A percentile compares a stretch with the other conserved stretches of the same genome.
Conservation (phyloP, 768 basidiomycete genomes). For the Lyophyllum atratum region DNA sequence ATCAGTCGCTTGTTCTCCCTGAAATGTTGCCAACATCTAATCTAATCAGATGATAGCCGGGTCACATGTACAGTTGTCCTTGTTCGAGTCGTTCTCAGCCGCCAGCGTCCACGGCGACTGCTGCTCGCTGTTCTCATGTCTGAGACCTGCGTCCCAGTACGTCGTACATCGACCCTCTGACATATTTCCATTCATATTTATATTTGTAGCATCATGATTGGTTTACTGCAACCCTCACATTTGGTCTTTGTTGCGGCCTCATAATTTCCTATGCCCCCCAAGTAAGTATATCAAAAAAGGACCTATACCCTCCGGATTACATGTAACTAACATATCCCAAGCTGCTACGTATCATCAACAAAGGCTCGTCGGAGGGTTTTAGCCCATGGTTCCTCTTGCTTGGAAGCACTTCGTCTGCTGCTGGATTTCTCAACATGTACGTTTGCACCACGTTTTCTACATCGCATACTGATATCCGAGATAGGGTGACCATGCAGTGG, state of each 20-base stretch:
- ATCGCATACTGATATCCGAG: constrained; percentile 4
- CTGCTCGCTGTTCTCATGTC: not conserved
- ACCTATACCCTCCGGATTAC: not conserved
- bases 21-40: too few species aligned
- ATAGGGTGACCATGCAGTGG: constrained; percentile 84
- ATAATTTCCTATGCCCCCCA: constrained; percentile 86
- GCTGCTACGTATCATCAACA: not conserved
- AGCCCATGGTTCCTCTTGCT: too few species aligned
- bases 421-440: constrained; percentile 84
- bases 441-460: constrained; percentile 16
- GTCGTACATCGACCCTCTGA: not conserved
- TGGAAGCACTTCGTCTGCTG: constrained; percentile 81
- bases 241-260: constrained; percentile 69
- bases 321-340: not conserved
- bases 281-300: constrained; percentile 49
- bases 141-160: constrained; percentile 5
- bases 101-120: not conserved
- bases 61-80: not conserved
- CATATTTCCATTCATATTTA: not conserved
- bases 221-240: constrained; percentile 64
- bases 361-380: too few species aligned
- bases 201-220: constrained; percentile 68
- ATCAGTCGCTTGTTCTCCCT: too few species aligned
- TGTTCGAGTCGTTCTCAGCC: not conserved
- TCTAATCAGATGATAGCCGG: not conserved